These are phyloP conservation scores for Byssoonygena ceratinophila DNA, from an alignment of 2,329 filamentous ascomycete species.

Conservation along the genomic window DNA sequence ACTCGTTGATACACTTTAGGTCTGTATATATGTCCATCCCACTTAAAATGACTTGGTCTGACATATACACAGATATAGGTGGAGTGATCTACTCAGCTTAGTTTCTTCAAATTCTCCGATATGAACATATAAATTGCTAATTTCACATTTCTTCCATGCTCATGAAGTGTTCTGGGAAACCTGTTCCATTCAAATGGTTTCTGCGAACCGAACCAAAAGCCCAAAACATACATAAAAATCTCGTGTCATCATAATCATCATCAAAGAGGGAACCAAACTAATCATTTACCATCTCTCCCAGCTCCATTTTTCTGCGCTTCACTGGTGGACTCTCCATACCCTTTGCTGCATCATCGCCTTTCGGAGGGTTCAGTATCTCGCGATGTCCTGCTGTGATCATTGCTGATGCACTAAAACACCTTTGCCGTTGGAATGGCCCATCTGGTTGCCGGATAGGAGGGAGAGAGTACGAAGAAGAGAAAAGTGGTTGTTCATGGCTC, in stretches of 20 bases:
- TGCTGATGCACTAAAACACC: slow-evolving; percentile 2
- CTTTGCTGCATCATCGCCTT: neutral
- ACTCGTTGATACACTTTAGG: no score
- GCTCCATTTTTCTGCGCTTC: slow-evolving; percentile 17
- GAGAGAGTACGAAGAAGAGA: slow-evolving; percentile 6
- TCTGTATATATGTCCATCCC: no score
- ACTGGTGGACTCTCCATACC: slow-evolving; percentile 12
- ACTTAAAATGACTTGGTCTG: no score
- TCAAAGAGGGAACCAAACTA: slow-evolving; percentile 5
- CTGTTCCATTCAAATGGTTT: no score
- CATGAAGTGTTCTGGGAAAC: no score
- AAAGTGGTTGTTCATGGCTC: slow-evolving; percentile 5
- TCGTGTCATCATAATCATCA: neutral
- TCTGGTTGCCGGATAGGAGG: slow-evolving; percentile 2
- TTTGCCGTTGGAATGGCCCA: neutral
- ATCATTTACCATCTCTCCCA: slow-evolving; percentile 18
- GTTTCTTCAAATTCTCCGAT: no score
- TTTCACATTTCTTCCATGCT: no score
- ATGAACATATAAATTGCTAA: no score
- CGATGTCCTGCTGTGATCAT: neutral
- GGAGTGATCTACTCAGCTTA: no score
- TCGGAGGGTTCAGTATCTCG: slow-evolving; percentile 5
- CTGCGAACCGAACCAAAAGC: no score
- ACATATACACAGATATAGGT: no score
- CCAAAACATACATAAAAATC: no score